Percentiles rank a stretch among this genome's conserved stretches.
These are phyloP conservation scores for Collybia nuda DNA, from an alignment of 768 basidiomycete genomes.

Conservation along the genomic window DNA sequence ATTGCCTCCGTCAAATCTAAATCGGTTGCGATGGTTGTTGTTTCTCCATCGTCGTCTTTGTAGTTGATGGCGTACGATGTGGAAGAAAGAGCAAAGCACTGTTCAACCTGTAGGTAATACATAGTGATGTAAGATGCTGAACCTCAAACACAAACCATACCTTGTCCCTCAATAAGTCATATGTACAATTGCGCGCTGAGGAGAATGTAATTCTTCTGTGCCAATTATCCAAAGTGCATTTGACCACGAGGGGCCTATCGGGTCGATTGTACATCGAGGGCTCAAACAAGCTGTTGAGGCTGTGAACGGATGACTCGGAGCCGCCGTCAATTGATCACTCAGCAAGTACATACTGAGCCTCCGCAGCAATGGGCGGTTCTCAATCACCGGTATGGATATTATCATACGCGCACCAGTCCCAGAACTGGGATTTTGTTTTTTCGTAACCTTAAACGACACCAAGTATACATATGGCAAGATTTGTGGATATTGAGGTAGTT, in stretches of 20 bases:
- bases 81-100: conserved; percentile 75
- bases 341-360: too few species aligned
- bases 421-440: neutral
- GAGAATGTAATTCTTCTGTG: conserved; percentile 78
- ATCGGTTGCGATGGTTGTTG: conserved; percentile 65
- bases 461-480: neutral
- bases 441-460: neutral
- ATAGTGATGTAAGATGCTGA: neutral
- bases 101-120: conserved; percentile 61
- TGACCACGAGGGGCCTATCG: conserved; percentile 79
- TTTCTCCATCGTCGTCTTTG: conserved; percentile 87
- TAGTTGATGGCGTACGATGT: conserved; percentile 75
- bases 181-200: conserved; percentile 78
- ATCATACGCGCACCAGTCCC: neutral
- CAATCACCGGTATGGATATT: neutral
- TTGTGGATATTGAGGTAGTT: conserved; percentile 1
- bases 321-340: neutral
- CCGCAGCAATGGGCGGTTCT: conserved; percentile 12
- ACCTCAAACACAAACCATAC: conserved; percentile 39
- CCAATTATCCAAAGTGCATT: conserved; percentile 76
- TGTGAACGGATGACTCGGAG: neutral
- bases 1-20: conserved; percentile 84
- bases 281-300: too few species aligned
- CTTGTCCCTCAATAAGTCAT: conserved; percentile 69
- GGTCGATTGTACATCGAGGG: conserved; percentile 45